Percentiles rank a stretch among this genome's conserved stretches.
These are phyloP conservation scores for Globisporangium perplexum DNA, from an alignment of 352 stramenopile genomes.

Conservation along the genomic window DNA sequence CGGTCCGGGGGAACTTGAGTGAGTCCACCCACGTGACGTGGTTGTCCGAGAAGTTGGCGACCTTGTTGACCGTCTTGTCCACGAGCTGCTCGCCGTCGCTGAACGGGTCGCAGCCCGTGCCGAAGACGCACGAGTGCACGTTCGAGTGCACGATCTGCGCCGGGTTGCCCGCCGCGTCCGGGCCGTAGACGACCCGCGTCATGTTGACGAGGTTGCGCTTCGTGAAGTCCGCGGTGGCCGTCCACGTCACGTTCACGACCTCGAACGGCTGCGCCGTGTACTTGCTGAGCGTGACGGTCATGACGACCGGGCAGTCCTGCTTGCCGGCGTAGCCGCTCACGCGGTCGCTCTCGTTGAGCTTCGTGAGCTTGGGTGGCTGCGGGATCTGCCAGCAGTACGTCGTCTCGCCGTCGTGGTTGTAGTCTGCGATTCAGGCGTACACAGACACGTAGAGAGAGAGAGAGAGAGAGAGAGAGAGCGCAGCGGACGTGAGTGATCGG, in stretches of 20 bases:
- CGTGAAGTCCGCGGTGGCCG: constrained; percentile 36
- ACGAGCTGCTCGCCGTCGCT: constrained; percentile 36
- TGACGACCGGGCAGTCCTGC: constrained; percentile 33
- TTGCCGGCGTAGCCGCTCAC: constrained; percentile 26
- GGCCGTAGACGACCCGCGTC: constrained; percentile 34
- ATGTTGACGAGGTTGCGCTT: constrained; percentile 38
- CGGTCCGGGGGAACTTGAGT: constrained; percentile 27
- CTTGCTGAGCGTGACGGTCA: constrained; percentile 29
- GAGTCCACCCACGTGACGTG: constrained; percentile 25
- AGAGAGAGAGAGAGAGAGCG: not conserved
- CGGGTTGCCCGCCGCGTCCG: constrained; percentile 22
- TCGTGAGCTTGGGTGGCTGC: constrained; percentile 26
- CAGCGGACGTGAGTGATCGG: not conserved
- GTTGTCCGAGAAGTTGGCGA: constrained; percentile 57
- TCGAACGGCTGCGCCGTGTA: constrained; percentile 27
- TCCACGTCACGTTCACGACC: constrained; percentile 41
- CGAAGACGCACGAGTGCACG: constrained; percentile 47
- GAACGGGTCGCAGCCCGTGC: constrained; percentile 50
- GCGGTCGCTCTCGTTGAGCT: constrained; percentile 38
- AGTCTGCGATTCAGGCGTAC: constrained; percentile 16
- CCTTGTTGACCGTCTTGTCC: constrained; percentile 48
- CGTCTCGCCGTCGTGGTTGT: constrained; percentile 28
- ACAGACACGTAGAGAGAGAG: not conserved
- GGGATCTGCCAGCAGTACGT: constrained; percentile 59
- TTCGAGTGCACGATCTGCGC: constrained; percentile 67